phyloP scores from a whole-genome alignment of 2,329 filamentous ascomycete genomes.

The Didymella sp. region DNA sequence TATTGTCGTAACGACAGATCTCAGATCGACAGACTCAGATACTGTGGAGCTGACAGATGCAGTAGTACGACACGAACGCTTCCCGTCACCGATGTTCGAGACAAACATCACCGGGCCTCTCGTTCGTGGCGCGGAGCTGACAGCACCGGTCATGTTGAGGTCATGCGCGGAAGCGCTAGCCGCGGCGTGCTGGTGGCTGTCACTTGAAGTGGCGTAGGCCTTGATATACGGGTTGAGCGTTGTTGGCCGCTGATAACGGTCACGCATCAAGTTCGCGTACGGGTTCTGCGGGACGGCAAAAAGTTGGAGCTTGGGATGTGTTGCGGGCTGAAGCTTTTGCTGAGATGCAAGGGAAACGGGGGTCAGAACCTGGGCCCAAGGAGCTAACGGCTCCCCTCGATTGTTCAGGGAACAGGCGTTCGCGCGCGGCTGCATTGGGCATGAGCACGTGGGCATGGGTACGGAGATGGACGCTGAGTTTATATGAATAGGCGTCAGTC shows the following conservation, averaged over 20 bases:
- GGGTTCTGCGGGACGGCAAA: not conserved
- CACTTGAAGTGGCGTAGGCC: not conserved
- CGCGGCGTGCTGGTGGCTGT: not conserved
- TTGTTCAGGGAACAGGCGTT: not conserved
- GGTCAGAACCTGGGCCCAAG: not conserved
- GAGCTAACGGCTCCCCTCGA: constrained; percentile 2
- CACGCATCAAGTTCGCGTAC: not conserved
- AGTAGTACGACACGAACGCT: constrained; percentile 6
- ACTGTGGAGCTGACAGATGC: not conserved
- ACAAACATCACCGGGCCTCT: not conserved
- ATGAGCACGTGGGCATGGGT: not conserved
- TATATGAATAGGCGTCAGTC: not conserved
- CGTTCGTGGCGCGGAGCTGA: not conserved
- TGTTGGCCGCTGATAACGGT: constrained; percentile 5
- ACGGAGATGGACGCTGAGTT: not conserved
- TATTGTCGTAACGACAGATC: constrained; percentile 17
- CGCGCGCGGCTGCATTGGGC: constrained; percentile 4
- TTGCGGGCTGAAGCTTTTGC: not conserved
- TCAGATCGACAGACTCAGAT: not conserved
- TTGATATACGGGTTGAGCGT: not conserved
- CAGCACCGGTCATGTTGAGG: constrained; percentile 6
- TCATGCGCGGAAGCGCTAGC: not conserved
- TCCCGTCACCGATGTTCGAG: not conserved
- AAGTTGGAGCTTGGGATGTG: not conserved
- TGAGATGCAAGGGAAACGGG: not conserved